Base-by-base conservation (phyloP, 1,284 basidiomycete genomes). In the Waitea zeae region DNA sequence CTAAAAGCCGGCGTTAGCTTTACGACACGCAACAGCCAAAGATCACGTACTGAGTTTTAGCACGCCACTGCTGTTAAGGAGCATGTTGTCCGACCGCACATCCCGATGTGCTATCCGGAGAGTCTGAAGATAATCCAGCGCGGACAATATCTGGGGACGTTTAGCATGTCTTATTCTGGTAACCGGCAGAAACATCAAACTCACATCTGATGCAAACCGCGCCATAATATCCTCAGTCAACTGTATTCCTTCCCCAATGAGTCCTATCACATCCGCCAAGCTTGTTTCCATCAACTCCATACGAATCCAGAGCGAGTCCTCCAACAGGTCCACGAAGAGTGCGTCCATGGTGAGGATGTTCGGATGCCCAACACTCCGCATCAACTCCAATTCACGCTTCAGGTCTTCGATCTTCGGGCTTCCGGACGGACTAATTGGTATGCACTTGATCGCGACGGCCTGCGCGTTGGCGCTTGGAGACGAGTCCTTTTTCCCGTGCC, bases 241-340 rank as follows among this genome's bases (percentile, higher is more conserved):
- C 42, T 66, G 56, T 24, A 79, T 50, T 0, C 75, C 76, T 36
- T 68, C 61, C 17, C 57, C 64, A 3, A 68, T 64, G 19, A 81
- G 49, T 18, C 58, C 66, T 17, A 84, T 61, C 22, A 84, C 62
- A 49, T 86, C 82, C 42, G 81, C 80, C 40, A 86, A 54, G 47
- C 79, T 83, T 40, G 79, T 61, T 47, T 83, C 79, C 81, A 83
- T 83, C 18, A 84, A 63, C 48, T 83, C 80, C 82, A 86, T 86
- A 39, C 74, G 59, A 34, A 86, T 72, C 81, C 82, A 86, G 30
- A 86, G 52, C 38, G 70, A 64, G 44, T 76, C 72, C 36, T 73
- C 73, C 20, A 58, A 56, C 7, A 72, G 48, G 44, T 75, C 70
- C 15, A 80, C 70, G 49, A 80, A 82, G 17, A 80, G 49, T 27